Evolutionary conservation across 2,329 filamentous ascomycete genomes (phyloP), one percentile per base, ranked within the genome.

Genomic region (Aschersonia sp.): DNA sequence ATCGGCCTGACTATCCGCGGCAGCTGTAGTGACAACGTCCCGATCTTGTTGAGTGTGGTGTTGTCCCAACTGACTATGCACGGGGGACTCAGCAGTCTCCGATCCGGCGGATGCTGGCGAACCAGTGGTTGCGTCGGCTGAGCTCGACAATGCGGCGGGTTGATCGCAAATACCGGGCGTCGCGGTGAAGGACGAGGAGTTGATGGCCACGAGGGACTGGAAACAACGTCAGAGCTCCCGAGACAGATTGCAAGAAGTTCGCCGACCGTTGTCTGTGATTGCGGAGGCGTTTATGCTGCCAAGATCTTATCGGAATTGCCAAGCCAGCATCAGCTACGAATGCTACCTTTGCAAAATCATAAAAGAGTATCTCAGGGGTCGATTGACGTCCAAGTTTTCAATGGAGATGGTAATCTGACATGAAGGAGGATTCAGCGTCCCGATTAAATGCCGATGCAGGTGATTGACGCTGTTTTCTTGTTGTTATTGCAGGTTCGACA

Each of bases 141-240:
- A 52, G 51, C 50, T 58, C 59, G 64, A 66, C 64, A 67, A 63
- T 59, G 57, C 61, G 64, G 58, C 64, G 64, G 59, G 56, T 64
- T 56, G 48, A 44, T 53, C 50, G 48, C 53, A 45, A 52, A 48
- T 51, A 45, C 48, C 49, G 47, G 48, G 51, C 48, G 51, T 50
- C 46, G 46, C 51, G 51, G 48, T 51, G 45, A 38, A 9, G 35
- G 35, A 38, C 7, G 35, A 38, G 35, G 35, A 38, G 7, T 12
- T 38, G 35, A 12, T 38, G 35, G 35, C 12, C 35, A 20, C 20
- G 20, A 20, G 20, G 20, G 20, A 20, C 20, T 20, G 20, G 35
- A 12, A 12, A 7, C 35, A 38, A 38, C 12, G 3, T 7, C 12
- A 2, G 12, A 38, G 12, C 7, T 7, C 7, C 35, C 35, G 12